phyloP scores from a whole-genome alignment of 106 monocot species.

The Xerophyta viscosa region DNA sequence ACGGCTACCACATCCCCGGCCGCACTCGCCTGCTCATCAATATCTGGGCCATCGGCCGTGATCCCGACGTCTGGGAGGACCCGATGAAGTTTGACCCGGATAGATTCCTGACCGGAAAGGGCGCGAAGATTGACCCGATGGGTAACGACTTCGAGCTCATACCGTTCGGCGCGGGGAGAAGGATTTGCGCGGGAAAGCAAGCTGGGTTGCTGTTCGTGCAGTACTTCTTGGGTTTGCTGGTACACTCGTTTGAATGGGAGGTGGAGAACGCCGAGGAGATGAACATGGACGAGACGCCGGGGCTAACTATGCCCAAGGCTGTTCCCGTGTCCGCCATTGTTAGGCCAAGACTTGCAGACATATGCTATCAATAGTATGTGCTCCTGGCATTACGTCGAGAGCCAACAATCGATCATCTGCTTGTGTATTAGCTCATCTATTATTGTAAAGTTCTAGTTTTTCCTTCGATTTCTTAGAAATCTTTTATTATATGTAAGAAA shows the following conservation, averaged over 20 bases:
- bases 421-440: background rate
- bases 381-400: background rate
- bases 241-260: conserved; percentile 30
- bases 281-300: conserved; percentile 24
- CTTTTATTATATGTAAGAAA: no score
- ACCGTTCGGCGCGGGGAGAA: conserved; percentile 25
- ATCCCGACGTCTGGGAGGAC: conserved; percentile 24
- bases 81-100: conserved; percentile 33
- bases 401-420: background rate
- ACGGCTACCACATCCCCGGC: conserved; percentile 19
- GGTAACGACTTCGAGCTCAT: conserved; percentile 33
- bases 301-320: background rate
- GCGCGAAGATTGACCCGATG: conserved; percentile 8
- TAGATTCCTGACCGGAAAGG: conserved; percentile 26
- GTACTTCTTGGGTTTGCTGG: conserved; percentile 18
- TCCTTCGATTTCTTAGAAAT: no score
- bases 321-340: background rate
- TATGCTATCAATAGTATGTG: no score
- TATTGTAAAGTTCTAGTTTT: no score
- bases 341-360: background rate
- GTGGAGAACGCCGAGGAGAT: conserved; percentile 14
- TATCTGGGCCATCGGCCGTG: conserved; percentile 37
- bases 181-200: conserved; percentile 29
- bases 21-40: conserved; percentile 32
- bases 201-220: conserved; percentile 30